Percentiles rank a stretch among this genome's conserved stretches.
Conservation (phyloP, 164 flowering plant species). For the Sextonia rubra region DNA sequence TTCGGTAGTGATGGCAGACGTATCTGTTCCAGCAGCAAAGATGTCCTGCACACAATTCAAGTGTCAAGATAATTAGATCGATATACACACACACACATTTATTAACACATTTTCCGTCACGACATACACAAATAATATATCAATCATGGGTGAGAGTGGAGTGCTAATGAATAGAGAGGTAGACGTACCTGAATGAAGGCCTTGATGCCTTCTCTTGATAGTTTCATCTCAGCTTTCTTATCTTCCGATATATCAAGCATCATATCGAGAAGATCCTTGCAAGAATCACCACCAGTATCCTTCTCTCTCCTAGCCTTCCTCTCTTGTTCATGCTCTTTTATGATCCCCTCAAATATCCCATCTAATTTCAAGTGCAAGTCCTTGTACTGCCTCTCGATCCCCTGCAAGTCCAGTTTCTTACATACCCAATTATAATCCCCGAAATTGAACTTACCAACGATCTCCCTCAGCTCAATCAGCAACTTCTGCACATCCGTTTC, state of each 20-base stretch:
- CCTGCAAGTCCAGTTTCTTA: conserved; percentile 44
- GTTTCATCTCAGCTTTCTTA: conserved; percentile 31
- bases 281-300: not conserved
- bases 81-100: too few relatives aligned
- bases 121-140: too few relatives aligned
- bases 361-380: conserved; percentile 34
- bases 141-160: not conserved
- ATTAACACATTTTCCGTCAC: too few relatives aligned
- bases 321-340: conserved; percentile 26
- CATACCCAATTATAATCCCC: conserved; percentile 42
- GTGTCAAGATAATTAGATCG: too few relatives aligned
- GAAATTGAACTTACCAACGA: conserved; percentile 41
- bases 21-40: conserved; percentile 10
- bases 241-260: conserved; percentile 42
- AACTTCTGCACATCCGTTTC: conserved; percentile 28
- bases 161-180: too few relatives aligned
- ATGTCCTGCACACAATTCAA: conserved; percentile 9
- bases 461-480: conserved; percentile 31
- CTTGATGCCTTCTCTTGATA: conserved; percentile 49
- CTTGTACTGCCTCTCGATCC: conserved; percentile 30
- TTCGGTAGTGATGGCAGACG: conserved; percentile 3
- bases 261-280: conserved; percentile 48
- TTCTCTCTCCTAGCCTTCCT: conserved; percentile 15
- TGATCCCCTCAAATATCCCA: conserved; percentile 39
- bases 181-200: conserved; percentile 49